Evolutionary conservation across 2,329 filamentous ascomycete species (phyloP).

Genomic region (Chaetomiaceae sp.): DNA sequence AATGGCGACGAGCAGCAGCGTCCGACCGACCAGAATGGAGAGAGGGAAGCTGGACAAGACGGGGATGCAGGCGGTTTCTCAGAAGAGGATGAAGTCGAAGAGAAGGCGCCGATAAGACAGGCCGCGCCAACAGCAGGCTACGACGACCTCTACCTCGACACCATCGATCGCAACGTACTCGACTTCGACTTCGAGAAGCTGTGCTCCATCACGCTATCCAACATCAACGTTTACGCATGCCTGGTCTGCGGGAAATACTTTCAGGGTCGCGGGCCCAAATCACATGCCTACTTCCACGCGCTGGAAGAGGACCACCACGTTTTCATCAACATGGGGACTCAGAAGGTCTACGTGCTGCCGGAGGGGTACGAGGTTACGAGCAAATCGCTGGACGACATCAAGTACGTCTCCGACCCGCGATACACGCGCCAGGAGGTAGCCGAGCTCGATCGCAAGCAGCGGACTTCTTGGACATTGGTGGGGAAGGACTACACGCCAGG

Average conservation of each 20-base stretch:
- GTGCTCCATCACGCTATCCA: slow-evolving; percentile 90
- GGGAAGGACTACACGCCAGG: slow-evolving; percentile 87
- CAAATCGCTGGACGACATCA: slow-evolving; percentile 94
- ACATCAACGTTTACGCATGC: slow-evolving; percentile 98
- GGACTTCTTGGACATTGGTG: slow-evolving; percentile 67
- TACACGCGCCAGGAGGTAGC: slow-evolving; percentile 77
- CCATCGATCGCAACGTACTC: slow-evolving; percentile 84
- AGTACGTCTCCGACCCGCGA: slow-evolving; percentile 89
- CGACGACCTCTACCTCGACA: slow-evolving; percentile 94
- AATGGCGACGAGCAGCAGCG: slow-evolving; percentile 22
- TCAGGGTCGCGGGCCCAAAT: slow-evolving; percentile 87
- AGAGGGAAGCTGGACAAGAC: slow-evolving; percentile 22
- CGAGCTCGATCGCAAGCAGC: slow-evolving; percentile 64
- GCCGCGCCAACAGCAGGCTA: slow-evolving; percentile 80
- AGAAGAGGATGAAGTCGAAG: slow-evolving; percentile 35
- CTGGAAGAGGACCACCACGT: slow-evolving; percentile 95
- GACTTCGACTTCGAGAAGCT: slow-evolving; percentile 99
- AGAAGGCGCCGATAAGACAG: slow-evolving; percentile 58
- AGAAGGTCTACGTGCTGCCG: slow-evolving; percentile 85
- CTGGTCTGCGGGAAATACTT: slow-evolving; percentile 98
- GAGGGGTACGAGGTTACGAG: slow-evolving; percentile 96
- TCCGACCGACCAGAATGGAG: slow-evolving; percentile 21
- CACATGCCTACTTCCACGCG: slow-evolving; percentile 95
- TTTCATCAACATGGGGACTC: slow-evolving; percentile 94
- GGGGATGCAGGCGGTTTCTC: slow-evolving; percentile 25